Evolutionary conservation across 495 filamentous ascomycete genomes (phyloP).

Genomic region (Daldinia decipiens): DNA sequence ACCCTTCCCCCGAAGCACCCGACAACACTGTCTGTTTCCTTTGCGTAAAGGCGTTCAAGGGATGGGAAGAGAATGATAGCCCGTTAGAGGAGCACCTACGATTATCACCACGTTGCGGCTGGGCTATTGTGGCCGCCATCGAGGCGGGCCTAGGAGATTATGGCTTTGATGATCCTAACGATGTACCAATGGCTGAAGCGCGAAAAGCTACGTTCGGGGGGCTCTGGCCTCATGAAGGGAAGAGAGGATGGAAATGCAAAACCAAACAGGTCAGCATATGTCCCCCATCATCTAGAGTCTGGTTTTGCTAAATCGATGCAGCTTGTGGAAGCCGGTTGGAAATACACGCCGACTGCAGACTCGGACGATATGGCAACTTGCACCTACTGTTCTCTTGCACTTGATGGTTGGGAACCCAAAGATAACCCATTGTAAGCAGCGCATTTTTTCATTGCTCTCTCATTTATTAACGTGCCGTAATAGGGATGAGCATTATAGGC

Average conservation of each 20-base stretch:
- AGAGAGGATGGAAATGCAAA: conserved; percentile 88
- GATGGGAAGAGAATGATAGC: conserved; percentile 88
- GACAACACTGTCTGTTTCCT: conserved; percentile 93
- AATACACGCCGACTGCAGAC: conserved; percentile 84
- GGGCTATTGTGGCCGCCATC: conserved; percentile 83
- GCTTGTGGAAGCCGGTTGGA: conserved; percentile 94
- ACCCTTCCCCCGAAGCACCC: conserved; percentile 73
- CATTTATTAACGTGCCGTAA: conserved; percentile 44
- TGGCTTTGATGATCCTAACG: conserved; percentile 75
- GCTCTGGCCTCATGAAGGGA: conserved; percentile 87
- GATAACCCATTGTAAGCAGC: conserved; percentile 81
- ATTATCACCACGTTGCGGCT: conserved; percentile 82
- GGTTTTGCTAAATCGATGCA: conserved; percentile 54
- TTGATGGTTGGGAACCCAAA: conserved; percentile 92
- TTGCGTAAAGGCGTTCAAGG: conserved; percentile 80
- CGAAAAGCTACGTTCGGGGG: conserved; percentile 81
- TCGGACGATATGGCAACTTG: conserved; percentile 87
- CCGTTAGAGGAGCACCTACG: conserved; percentile 85
- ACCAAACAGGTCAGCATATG: conserved; percentile 74
- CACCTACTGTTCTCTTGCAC: conserved; percentile 82
- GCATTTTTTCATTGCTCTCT: conserved; percentile 26
- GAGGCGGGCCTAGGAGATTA: conserved; percentile 72
- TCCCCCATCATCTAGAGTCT: background rate
- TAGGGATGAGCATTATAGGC: conserved; percentile 86
- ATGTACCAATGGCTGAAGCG: conserved; percentile 74